Conservation (phyloP, 164 flowering plant species). For the Platanus orientalis region DNA sequence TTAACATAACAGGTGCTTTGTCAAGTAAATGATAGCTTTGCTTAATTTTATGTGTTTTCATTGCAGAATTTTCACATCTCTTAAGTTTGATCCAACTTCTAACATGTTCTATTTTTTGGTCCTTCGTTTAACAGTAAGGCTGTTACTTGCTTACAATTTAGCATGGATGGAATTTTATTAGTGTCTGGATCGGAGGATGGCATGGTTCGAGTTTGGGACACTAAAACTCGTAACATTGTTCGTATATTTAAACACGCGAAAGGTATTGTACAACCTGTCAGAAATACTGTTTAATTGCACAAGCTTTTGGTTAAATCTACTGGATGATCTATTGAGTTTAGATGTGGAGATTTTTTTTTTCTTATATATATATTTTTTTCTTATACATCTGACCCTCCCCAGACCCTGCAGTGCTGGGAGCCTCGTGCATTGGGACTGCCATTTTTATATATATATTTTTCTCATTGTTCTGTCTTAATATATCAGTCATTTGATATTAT, state of each 20-base stretch:
- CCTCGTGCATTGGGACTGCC: too few relatives aligned
- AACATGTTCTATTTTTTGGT: background rate
- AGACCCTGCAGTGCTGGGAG: too few relatives aligned
- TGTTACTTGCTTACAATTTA: slow-evolving; percentile 65
- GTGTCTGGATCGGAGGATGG: slow-evolving; percentile 94
- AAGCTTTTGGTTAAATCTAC: background rate
- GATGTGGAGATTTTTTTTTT: background rate
- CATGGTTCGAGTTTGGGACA: slow-evolving; percentile 67
- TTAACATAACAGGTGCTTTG: background rate
- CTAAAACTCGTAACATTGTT: slow-evolving; percentile 42
- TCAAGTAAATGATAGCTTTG: background rate
- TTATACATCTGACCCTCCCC: too few relatives aligned
- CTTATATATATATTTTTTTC: too few relatives aligned
- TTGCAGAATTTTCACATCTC: background rate
- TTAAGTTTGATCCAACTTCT: background rate
- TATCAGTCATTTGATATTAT: too few relatives aligned
- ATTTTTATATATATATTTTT: too few relatives aligned
- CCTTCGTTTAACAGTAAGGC: slow-evolving; percentile 51
- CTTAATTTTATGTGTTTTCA: background rate
- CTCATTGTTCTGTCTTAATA: too few relatives aligned
- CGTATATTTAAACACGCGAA: slow-evolving; percentile 67
- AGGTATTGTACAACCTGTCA: slow-evolving; percentile 38
- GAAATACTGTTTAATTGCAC: background rate
- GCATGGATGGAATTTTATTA: slow-evolving; percentile 45
- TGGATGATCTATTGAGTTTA: background rate